Conservation (phyloP, 345 rosid species). For the Euphorbia lathyris region DNA sequence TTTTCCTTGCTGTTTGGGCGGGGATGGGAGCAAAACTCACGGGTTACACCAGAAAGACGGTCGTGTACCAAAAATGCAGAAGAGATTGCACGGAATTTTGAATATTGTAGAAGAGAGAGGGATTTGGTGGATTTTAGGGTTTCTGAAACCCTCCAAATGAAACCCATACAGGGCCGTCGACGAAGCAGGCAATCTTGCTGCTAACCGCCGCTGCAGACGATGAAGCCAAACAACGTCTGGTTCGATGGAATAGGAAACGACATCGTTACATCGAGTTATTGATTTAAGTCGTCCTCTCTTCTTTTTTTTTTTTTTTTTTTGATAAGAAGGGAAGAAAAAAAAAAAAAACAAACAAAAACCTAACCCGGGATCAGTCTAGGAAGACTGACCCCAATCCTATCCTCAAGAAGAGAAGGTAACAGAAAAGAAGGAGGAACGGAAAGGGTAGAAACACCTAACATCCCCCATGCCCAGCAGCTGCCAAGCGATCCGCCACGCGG, state of each 20-base stretch:
- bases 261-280: not conserved
- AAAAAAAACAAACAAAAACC: too few species aligned
- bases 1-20: constrained; percentile 43
- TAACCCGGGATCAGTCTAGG: too few species aligned
- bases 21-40: constrained; percentile 51
- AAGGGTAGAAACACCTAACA: too few species aligned
- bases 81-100: constrained; percentile 18
- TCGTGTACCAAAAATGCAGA: constrained; percentile 9
- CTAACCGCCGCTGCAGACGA: not conserved
- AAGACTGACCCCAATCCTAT: too few species aligned
- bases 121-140: constrained; percentile 38
- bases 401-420: too few species aligned
- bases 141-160: constrained; percentile 49
- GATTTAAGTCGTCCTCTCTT: not conserved
- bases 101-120: not conserved
- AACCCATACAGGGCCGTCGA: constrained; percentile 40
- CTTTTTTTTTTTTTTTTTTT: not conserved
- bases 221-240: too few species aligned
- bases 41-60: constrained; percentile 19
- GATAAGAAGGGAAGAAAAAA: too few species aligned
- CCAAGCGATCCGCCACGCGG: too few species aligned
- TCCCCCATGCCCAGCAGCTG: too few species aligned
- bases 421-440: too few species aligned
- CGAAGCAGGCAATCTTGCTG: not conserved
- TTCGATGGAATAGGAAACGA: too few species aligned